Evolutionary conservation across 768 basidiomycete genomes (phyloP).

Genomic region (Lentinula edodes): DNA sequence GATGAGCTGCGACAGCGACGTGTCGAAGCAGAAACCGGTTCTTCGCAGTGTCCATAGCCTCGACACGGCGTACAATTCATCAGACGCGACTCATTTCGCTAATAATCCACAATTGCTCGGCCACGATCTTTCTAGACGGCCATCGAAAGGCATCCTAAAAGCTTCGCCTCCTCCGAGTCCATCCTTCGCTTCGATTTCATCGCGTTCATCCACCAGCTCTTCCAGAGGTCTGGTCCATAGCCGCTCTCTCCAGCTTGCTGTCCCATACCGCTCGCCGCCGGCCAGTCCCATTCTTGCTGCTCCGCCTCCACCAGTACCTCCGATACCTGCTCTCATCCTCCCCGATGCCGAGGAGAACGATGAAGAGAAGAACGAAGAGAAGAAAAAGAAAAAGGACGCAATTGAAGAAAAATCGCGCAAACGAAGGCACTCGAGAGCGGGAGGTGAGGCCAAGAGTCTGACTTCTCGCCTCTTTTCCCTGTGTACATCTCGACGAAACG

Average conservation of each 20-base stretch:
- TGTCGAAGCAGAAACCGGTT: not conserved
- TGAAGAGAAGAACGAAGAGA: not conserved
- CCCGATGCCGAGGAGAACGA: conserved; percentile 19
- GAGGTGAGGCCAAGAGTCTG: not conserved
- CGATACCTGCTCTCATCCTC: conserved; percentile 43
- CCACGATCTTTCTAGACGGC: not conserved
- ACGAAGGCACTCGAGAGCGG: not conserved
- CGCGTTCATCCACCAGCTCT: not conserved
- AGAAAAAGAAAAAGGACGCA: not conserved
- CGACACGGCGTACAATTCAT: not conserved
- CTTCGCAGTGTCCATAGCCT: not conserved
- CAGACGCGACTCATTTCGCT: not conserved
- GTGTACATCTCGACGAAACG: not conserved
- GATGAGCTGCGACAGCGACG: not conserved
- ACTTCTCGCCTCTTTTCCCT: not conserved
- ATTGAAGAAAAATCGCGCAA: not conserved
- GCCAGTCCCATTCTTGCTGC: conserved; percentile 34
- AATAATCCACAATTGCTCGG: not conserved
- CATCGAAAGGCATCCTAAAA: not conserved
- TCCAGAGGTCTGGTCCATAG: conserved; percentile 12
- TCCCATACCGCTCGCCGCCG: conserved; percentile 47
- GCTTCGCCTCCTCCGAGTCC: conserved; percentile 1
- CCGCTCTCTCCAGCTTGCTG: conserved; percentile 27
- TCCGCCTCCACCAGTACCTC: conserved; percentile 53
- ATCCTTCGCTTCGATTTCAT: not conserved